phyloP scores from a whole-genome alignment of 768 basidiomycete species.

The Chalciporus chontae region DNA sequence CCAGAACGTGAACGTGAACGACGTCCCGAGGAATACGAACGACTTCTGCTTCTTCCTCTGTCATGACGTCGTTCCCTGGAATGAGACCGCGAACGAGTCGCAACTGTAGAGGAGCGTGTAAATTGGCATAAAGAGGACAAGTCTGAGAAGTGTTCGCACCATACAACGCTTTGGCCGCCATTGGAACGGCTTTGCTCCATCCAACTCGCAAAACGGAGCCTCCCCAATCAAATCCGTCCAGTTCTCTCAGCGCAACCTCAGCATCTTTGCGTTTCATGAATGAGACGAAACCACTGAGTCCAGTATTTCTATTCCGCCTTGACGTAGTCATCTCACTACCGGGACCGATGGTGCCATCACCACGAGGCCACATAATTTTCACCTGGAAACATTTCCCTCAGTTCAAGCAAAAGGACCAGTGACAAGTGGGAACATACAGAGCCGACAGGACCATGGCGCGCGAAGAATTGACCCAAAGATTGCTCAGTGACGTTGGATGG shows the following conservation, averaged over 20 bases:
- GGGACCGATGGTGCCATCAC: slow-evolving; percentile 62
- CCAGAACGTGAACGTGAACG: slow-evolving; percentile 33
- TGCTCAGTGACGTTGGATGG: slow-evolving; percentile 86
- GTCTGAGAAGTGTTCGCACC: slow-evolving; percentile 42
- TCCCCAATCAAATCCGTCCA: slow-evolving; percentile 95
- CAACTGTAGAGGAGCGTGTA: slow-evolving; percentile 11
- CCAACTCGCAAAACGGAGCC: slow-evolving; percentile 84
- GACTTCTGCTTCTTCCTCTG: slow-evolving; percentile 25
- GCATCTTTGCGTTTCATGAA: slow-evolving; percentile 94
- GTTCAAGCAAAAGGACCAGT: neutral
- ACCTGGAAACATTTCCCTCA: slow-evolving; percentile 46
- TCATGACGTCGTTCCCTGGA: slow-evolving; percentile 29
- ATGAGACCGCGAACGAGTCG: slow-evolving; percentile 30
- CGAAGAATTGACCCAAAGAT: slow-evolving; percentile 85
- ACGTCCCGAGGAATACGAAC: slow-evolving; percentile 21
- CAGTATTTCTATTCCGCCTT: slow-evolving; percentile 66
- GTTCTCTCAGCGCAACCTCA: slow-evolving; percentile 80
- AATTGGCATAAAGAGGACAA: neutral
- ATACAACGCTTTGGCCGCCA: slow-evolving; percentile 77
- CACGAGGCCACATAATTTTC: slow-evolving; percentile 99
- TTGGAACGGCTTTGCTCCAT: slow-evolving; percentile 95
- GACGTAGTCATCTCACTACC: slow-evolving; percentile 74
- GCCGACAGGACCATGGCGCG: slow-evolving; percentile 87
- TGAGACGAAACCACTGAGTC: slow-evolving; percentile 93
- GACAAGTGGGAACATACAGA: slow-evolving; percentile 51